Evolutionary conservation across 2,329 filamentous ascomycete genomes (phyloP).

Genomic region (Epichloe sylvatica): DNA sequence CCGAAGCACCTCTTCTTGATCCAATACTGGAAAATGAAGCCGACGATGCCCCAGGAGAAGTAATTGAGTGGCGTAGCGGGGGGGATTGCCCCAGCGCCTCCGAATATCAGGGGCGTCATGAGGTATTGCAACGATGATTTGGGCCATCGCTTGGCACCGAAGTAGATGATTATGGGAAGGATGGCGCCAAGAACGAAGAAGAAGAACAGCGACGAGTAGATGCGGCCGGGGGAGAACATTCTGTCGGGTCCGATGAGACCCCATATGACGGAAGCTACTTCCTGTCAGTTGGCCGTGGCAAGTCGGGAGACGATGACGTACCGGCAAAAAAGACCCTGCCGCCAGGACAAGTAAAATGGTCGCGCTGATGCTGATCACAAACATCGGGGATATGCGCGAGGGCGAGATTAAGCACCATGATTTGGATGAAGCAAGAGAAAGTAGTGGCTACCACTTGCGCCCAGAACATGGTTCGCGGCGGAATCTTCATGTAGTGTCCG

Average conservation of each 20-base stretch:
- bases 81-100: conserved; percentile 42
- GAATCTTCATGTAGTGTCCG: conserved; percentile 61
- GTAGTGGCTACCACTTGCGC: conserved; percentile 52
- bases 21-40: conserved; percentile 54
- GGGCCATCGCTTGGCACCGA: conserved; percentile 34
- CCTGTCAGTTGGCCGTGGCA: background rate
- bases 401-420: conserved; percentile 48
- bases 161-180: conserved; percentile 38
- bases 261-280: conserved; percentile 49
- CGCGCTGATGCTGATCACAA: conserved; percentile 42
- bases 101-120: conserved; percentile 51
- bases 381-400: conserved; percentile 48
- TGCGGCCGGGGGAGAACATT: conserved; percentile 48
- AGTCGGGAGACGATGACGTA: conserved; percentile 14
- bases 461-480: conserved; percentile 52
- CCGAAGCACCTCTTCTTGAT: conserved; percentile 48
- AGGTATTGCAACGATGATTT: conserved; percentile 36
- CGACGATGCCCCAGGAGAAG: conserved; percentile 58
- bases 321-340: conserved; percentile 50
- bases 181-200: conserved; percentile 46
- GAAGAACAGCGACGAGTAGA: conserved; percentile 45
- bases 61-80: conserved; percentile 63
- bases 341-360: conserved; percentile 50
- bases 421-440: conserved; percentile 52
- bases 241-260: conserved; percentile 49